Conservation (phyloP, 495 filamentous ascomycete genomes). For the Oidiodendron maius region DNA sequence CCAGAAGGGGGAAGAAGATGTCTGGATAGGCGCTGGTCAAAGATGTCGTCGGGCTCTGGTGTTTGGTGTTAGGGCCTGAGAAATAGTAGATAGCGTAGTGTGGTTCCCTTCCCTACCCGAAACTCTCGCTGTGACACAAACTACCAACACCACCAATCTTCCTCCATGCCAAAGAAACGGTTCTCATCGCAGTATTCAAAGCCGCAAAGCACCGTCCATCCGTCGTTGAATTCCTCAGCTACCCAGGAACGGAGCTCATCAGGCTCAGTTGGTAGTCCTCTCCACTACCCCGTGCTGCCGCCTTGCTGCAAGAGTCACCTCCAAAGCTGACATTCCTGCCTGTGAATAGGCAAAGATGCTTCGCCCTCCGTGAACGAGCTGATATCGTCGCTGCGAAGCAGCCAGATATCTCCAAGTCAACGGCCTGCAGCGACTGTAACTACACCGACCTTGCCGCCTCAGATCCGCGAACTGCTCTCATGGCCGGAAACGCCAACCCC, state of each 20-base stretch:
- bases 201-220: constrained; percentile 41
- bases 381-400: constrained; percentile 41
- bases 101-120: background rate
- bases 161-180: constrained; percentile 50
- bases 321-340: constrained; percentile 8
- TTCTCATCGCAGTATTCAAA: constrained; percentile 40
- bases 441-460: constrained; percentile 41
- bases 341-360: constrained; percentile 18
- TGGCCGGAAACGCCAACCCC: constrained; percentile 52
- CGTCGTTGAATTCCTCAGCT: constrained; percentile 23
- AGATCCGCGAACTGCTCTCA: constrained; percentile 53
- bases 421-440: constrained; percentile 10
- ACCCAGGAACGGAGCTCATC: background rate
- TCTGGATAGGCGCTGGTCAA: too few species aligned
- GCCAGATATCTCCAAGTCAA: background rate
- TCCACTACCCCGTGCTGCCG: constrained; percentile 4
- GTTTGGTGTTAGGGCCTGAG: too few species aligned
- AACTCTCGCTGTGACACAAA: background rate
- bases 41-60: too few species aligned
- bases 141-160: background rate
- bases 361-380: constrained; percentile 40
- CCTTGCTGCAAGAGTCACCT: constrained; percentile 10
- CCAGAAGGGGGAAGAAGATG: too few species aligned
- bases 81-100: too few species aligned
- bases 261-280: constrained; percentile 8